Conservation (phyloP, 2,329 filamentous ascomycete species). For the Trematosphaeria pertusa region DNA sequence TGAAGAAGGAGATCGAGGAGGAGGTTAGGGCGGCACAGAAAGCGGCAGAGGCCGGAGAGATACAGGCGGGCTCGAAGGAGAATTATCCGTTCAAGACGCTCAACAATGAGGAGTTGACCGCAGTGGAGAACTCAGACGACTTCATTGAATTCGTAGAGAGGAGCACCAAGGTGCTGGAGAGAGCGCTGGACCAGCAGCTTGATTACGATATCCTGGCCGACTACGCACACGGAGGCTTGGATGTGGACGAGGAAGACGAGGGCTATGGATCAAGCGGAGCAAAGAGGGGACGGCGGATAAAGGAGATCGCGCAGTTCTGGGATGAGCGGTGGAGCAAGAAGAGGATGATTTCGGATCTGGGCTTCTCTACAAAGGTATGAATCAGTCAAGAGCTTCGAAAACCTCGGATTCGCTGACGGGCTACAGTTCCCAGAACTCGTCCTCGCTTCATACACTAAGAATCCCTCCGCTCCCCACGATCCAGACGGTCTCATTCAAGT, state of each 20-base stretch:
- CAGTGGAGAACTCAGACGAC: constrained; percentile 89
- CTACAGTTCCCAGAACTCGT: constrained; percentile 82
- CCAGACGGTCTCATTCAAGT: constrained; percentile 93
- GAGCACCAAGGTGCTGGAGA: constrained; percentile 95
- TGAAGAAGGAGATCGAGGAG: constrained; percentile 90
- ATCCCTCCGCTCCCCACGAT: constrained; percentile 91
- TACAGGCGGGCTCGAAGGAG: constrained; percentile 55
- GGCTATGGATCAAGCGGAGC: constrained; percentile 71
- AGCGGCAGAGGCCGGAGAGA: constrained; percentile 43
- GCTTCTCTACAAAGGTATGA: constrained; percentile 87
- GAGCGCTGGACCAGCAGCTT: constrained; percentile 90
- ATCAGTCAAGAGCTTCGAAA: no score
- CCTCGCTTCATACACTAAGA: constrained; percentile 95
- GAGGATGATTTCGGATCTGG: constrained; percentile 93
- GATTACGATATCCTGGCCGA: constrained; percentile 96
- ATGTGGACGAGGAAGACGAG: constrained; percentile 85
- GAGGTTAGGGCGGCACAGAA: constrained; percentile 76
- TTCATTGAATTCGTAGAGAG: constrained; percentile 95
- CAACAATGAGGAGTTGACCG: constrained; percentile 83
- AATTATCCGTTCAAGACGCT: constrained; percentile 81
- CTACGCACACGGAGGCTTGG: constrained; percentile 80
- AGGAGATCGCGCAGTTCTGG: constrained; percentile 91
- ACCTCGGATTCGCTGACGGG: constrained; percentile 36
- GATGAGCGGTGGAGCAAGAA: constrained; percentile 97
- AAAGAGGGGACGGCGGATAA: constrained; percentile 76